Percentiles rank a stretch among this genome's conserved stretches.
phyloP scores from a whole-genome alignment of 495 filamentous ascomycete genomes.

The Penicillium tannophilum region DNA sequence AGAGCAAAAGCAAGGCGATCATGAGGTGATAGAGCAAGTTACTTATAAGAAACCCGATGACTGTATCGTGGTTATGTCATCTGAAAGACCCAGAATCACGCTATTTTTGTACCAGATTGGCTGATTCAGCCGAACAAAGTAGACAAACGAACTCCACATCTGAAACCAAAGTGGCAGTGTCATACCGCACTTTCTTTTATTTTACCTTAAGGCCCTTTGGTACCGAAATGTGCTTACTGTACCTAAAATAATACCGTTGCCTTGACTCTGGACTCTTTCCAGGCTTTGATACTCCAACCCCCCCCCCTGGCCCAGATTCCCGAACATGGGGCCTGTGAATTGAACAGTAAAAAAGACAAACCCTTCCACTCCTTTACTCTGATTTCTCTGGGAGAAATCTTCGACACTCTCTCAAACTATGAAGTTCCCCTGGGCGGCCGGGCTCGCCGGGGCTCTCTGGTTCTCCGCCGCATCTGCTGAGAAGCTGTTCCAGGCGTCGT shows the following conservation, averaged over 20 bases:
- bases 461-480: conserved; percentile 50
- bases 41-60: background rate
- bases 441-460: conserved; percentile 16
- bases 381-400: conserved; percentile 5
- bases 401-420: conserved; percentile 9
- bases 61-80: no score
- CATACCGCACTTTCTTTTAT: background rate
- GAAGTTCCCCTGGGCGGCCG: conserved; percentile 20
- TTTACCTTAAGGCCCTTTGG: background rate
- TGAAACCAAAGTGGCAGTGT: conserved; percentile 6
- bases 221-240: conserved; percentile 1
- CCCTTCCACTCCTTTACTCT: conserved; percentile 2
- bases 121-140: conserved; percentile 5
- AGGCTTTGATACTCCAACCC: background rate
- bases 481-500: conserved; percentile 57
- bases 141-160: background rate
- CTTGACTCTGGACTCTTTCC: background rate
- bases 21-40: background rate
- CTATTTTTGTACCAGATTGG: conserved; percentile 1
- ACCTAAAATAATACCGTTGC: background rate
- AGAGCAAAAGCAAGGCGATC: background rate
- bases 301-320: background rate
- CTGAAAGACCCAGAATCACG: background rate
- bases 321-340: background rate
- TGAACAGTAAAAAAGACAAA: background rate